These are phyloP conservation scores for Mortierella sp. DNA, from an alignment of 371 early-diverging fungal species.

Conservation along the genomic window DNA sequence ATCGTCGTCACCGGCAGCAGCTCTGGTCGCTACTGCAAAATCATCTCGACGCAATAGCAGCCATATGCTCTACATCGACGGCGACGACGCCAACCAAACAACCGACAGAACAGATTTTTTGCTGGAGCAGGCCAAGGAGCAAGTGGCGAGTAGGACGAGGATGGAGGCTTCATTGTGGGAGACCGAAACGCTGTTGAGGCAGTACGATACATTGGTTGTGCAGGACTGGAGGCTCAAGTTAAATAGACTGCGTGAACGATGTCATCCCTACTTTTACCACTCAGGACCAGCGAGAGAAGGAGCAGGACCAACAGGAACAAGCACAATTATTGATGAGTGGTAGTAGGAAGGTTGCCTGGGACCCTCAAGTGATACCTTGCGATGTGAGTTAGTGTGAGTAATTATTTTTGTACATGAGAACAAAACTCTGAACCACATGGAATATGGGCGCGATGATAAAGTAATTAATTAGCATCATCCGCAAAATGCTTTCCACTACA, in stretches of 20 bases:
- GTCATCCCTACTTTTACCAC: not conserved
- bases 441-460: not conserved
- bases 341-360: not conserved
- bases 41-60: not conserved
- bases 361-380: not conserved
- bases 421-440: not conserved
- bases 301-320: not conserved
- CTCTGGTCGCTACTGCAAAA: not conserved
- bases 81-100: not conserved
- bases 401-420: not conserved
- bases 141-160: not conserved
- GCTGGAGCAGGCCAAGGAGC: constrained; percentile 2
- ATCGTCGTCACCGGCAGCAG: not conserved
- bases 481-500: too few relatives aligned
- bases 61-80: not conserved
- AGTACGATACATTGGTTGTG: constrained; percentile 11
- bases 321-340: not conserved
- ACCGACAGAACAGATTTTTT: not conserved
- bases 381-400: not conserved
- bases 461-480: too few relatives aligned
- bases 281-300: not conserved
- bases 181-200: not conserved
- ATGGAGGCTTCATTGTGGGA: not conserved
- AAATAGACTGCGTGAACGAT: not conserved
- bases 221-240: constrained; percentile 25